Evolutionary conservation across 148 eudicot genomes (phyloP).

Genomic region (Linanthus parryae): DNA sequence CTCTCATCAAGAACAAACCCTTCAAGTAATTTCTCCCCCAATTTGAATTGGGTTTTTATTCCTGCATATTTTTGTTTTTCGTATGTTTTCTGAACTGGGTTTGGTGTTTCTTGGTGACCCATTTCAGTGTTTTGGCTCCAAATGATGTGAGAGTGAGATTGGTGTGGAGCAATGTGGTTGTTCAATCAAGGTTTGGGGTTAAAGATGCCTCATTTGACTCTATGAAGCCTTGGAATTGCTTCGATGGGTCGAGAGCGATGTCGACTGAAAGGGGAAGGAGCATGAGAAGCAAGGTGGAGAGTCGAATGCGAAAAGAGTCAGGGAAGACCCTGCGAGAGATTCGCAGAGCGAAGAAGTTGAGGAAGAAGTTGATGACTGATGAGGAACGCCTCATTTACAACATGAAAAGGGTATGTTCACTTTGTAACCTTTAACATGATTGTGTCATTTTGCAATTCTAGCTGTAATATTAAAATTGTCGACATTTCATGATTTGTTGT

Average conservation of each 20-base stretch:
- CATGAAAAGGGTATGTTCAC: conserved; percentile 63
- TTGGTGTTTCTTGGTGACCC: too few relatives aligned
- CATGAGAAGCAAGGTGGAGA: conserved; percentile 92
- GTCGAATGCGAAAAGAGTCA: conserved; percentile 75
- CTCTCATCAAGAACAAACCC: too few relatives aligned
- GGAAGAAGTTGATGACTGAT: conserved; percentile 85
- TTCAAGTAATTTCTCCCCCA: too few relatives aligned
- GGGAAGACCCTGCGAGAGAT: conserved; percentile 84
- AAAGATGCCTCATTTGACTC: conserved; percentile 9
- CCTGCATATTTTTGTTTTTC: too few relatives aligned
- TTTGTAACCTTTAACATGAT: neutral
- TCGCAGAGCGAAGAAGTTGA: conserved; percentile 67
- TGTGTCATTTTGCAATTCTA: neutral
- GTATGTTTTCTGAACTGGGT: too few relatives aligned
- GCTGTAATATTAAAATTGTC: too few relatives aligned
- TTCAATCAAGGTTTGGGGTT: conserved; percentile 6
- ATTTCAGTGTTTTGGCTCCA: too few relatives aligned
- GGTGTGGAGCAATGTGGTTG: conserved; percentile 11
- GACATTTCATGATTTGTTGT: too few relatives aligned
- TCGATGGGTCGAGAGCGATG: conserved; percentile 48
- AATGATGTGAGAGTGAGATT: too few relatives aligned
- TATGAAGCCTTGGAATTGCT: conserved; percentile 11
- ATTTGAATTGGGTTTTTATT: too few relatives aligned
- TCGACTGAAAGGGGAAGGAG: conserved; percentile 52
- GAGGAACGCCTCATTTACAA: conserved; percentile 83